Percentiles rank a stretch among this genome's conserved stretches.
phyloP scores from a whole-genome alignment of 2,329 filamentous ascomycete genomes.

The Sarocladiaceae sp. region DNA sequence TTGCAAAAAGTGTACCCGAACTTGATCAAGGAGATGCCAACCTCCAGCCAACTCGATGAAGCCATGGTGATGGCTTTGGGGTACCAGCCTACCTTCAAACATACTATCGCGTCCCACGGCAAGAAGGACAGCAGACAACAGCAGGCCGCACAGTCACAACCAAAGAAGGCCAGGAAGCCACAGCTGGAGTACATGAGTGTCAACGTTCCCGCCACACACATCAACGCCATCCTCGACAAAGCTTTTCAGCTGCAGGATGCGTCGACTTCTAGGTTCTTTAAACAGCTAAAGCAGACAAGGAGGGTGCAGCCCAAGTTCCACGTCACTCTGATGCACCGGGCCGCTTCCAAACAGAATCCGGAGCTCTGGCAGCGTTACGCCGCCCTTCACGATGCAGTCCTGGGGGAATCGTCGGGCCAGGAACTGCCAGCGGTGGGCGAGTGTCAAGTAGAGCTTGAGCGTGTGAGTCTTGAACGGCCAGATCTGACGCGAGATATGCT shows the following conservation, averaged over 20 bases:
- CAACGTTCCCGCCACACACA: constrained; percentile 33
- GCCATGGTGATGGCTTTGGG: constrained; percentile 71
- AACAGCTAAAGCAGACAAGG: constrained; percentile 62
- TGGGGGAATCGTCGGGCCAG: constrained; percentile 23
- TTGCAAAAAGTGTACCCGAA: constrained; percentile 74
- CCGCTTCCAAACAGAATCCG: constrained; percentile 51
- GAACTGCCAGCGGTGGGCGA: constrained; percentile 42
- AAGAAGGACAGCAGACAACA: constrained; percentile 27
- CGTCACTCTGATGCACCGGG: constrained; percentile 86
- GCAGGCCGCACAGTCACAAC: constrained; percentile 20
- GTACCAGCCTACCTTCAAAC: constrained; percentile 70
- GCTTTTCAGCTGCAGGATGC: constrained; percentile 54
- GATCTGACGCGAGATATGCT: background rate
- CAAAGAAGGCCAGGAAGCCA: constrained; percentile 35
- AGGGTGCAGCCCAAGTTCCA: constrained; percentile 85
- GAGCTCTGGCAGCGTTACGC: constrained; percentile 71
- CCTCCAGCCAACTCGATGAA: constrained; percentile 65
- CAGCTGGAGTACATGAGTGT: constrained; percentile 52
- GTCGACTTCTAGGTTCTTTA: constrained; percentile 55
- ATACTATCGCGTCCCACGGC: constrained; percentile 60
- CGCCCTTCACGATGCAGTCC: constrained; percentile 46
- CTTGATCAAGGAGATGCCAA: constrained; percentile 65
- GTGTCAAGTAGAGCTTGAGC: constrained; percentile 58
- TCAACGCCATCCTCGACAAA: constrained; percentile 56
- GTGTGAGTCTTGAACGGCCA: constrained; percentile 30